Percentiles rank a stretch among this genome's conserved stretches.
Conservation (phyloP, 768 basidiomycete genomes). For the Gymnopilus dilepis region DNA sequence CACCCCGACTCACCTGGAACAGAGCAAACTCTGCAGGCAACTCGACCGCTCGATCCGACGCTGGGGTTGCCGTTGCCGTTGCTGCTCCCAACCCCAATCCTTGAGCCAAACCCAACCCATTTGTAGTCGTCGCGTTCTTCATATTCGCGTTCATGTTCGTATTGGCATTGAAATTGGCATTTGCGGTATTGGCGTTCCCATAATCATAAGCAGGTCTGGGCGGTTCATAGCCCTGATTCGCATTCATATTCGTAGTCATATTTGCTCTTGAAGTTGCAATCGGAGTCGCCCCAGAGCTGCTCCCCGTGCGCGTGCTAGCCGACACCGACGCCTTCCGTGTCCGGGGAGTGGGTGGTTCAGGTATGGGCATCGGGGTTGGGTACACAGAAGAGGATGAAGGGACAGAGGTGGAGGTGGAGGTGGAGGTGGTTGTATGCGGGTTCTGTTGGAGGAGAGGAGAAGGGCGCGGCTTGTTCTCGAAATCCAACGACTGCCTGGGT, state of each 20-base stretch:
- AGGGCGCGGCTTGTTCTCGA: constrained; percentile 26
- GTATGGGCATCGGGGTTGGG: constrained; percentile 17
- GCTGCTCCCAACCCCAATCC: background rate
- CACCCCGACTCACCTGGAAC: constrained; percentile 37
- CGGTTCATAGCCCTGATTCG: background rate
- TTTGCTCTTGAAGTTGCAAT: background rate
- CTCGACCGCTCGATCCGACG: constrained; percentile 28
- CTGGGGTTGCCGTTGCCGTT: constrained; percentile 17
- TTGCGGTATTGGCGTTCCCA: background rate
- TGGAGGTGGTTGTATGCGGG: too few species aligned
- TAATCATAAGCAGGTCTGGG: background rate
- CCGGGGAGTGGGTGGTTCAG: too few species aligned
- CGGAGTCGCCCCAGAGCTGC: constrained; percentile 20
- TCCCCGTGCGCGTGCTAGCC: constrained; percentile 8
- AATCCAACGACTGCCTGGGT: constrained; percentile 24
- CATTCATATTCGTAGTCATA: background rate
- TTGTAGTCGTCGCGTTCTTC: too few species aligned
- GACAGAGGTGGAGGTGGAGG: constrained; percentile 13
- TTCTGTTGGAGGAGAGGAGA: constrained; percentile 3
- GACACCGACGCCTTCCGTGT: constrained; percentile 25
- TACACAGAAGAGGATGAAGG: constrained; percentile 9
- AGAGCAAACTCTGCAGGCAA: constrained; percentile 37
- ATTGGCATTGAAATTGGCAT: too few species aligned
- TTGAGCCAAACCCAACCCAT: constrained; percentile 15
- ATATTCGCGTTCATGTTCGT: too few species aligned